Base-by-base conservation (phyloP, 2,329 filamentous ascomycete genomes). In the Ophiostoma novo-ulmi region DNA sequence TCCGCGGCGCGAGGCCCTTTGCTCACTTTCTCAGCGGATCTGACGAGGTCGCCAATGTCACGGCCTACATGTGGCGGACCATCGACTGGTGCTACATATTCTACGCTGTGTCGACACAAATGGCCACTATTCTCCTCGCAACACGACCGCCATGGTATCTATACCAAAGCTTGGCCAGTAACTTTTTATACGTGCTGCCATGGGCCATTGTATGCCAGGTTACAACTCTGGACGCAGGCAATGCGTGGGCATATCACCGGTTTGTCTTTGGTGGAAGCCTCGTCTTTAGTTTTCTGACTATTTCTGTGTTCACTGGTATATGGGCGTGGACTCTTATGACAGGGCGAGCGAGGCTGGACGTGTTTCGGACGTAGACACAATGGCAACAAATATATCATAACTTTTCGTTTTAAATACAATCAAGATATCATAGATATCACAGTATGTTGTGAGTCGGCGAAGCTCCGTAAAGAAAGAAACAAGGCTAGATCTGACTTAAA, bases 21-120 rank as follows among this genome's bases (percentile, higher is more conserved):
- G 89, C 89, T 0, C 79, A 78, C 3, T 92, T 87, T 71, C 81
- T 92, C 7, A 88, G 86, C 10, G 81, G 79, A 1, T 88, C 85
- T 0, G 79, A 83, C 0, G 77, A 80, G 0, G 89, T 92, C 0
- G 85, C 89, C 0, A 75, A 79, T 0, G 87, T 92, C 55, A 87
- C 87, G 0, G 84, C 83, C 5, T 83, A 86, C 35, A 93, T 92
- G 88, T 91, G 89, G 80, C 77, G 80, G 70, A 85, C 82, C 0
- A 84, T 87, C 8, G 85, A 88, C 74, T 88, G 85, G 84, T 92
- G 89, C 75, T 92, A 92, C 75, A 84, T 92, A 38, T 86, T 91
- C 76, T 92, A 90, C 72, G 89, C 87, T 0, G 77, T 87, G 22
- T 87, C 85, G 1, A 90, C 85, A 1, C 88, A 91, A 75, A 79